Evolutionary conservation across 2,329 filamentous ascomycete genomes (phyloP), one percentile per base, ranked within the genome.

Genomic region (Exophiala aquamarina): DNA sequence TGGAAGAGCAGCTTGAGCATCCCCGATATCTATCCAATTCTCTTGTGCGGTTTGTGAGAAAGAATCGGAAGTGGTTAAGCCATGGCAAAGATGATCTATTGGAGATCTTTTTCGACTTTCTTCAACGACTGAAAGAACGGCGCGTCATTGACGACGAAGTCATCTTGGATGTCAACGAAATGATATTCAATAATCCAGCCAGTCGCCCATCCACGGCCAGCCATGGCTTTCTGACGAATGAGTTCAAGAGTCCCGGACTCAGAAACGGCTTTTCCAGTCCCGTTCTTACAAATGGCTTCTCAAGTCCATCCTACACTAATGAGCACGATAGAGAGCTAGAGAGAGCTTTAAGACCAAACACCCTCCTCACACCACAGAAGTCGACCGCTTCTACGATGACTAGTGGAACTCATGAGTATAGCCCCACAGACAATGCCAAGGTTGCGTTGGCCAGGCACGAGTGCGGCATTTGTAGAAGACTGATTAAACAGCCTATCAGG

Each of bases 21-120:
- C 40, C 55, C 1, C 15, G 39, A 33, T 61, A 57, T 33, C 26
- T 59, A 6, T 54, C 53, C 14, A 59, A 61, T 29, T 52, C 44
- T 9, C 43, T 61, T n/a, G 45, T 61, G 15, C 49, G 59, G n/a
- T 61, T 61, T 46, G 50, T 51, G 11, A 44, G 54, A 15, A 55
- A 54, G 35, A 37, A 59, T n/a, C 47, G 40, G 9, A n/a, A 29
- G n/a, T 57, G 56, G 56, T 20, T 57, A 14, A 43, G 42, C 17
- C 36, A 48, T 17, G 44, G 35, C n/a, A 35, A 48, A 7, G 39
- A 47, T 17, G 50, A 54, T 19, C 45, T 54, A 9, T 18, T 47
- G 3, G 11, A 31, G 13, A 42, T 41, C 6, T 56, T 58, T 20
- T 50, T 49, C 9, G 43, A 53, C 4, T 49, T 58, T 21, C 29